Base-by-base conservation (phyloP, 169 alveolate species). In the Cryptosporidium bovis region DNA sequence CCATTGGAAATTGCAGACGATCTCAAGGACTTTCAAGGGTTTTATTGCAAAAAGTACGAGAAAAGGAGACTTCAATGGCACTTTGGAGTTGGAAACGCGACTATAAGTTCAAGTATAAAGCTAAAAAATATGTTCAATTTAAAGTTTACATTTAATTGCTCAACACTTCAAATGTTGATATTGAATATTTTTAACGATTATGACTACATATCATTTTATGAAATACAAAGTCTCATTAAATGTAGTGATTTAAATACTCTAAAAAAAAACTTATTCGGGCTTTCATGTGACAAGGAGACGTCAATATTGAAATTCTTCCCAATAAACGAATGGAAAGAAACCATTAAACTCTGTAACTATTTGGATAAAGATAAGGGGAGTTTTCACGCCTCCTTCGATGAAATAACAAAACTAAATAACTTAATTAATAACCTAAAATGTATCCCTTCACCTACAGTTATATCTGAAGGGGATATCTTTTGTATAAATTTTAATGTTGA, bases 31-130 rank as follows among this genome's bases (percentile, higher is more conserved):
- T 77, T 77, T 62, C 2, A 46, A 16, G 29, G 56, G 18, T 77
- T 77, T 77, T 77, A 58, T 62, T 50, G 64, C 24, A 46, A 58
- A 20, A 77, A 77, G 44, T 62, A 77, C 64, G 87, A 77, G 18
- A 77, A 50, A 77, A 77, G 87, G 29, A 77, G 48, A 77, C 64
- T 77, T 20, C 77, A 77, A 29, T 77, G 87, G 87, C 69, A 77
- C 29, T 20, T 77, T 24, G 71, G 87, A 18, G 65, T 36, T 6
- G 87, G 87, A 8, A 77, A 24, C 6, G 87, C 87, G n/a, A 24
- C 24, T 27, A 33, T 62, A 13, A 40, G 29, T 20, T 16, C 55
- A 10, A 77, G 55, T 44, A 53, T 60, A 40, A 51, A 71, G 24
- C 18, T 20, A 48, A 62, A 40, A 24, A 62, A 40, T 10, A n/a